These are phyloP conservation scores for Stromatinia cepivora DNA, from an alignment of 2,329 filamentous ascomycete genomes.

Conservation along the genomic window DNA sequence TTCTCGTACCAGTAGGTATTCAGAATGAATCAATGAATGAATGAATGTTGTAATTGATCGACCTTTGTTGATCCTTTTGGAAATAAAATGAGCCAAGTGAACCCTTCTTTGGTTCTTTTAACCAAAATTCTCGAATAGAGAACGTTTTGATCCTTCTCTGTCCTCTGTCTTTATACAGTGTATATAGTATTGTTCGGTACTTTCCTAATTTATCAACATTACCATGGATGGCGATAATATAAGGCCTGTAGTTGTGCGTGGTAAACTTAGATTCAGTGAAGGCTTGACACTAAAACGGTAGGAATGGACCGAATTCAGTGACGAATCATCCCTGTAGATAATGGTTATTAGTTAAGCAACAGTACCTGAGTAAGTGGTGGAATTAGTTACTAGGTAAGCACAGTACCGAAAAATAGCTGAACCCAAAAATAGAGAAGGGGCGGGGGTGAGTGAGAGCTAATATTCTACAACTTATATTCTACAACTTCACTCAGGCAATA, in stretches of 20 bases:
- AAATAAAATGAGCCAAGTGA: constrained; percentile 3
- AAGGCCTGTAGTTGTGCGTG: neutral
- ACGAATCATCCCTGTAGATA: neutral
- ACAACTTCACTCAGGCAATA: neutral
- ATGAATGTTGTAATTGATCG: constrained; percentile 2
- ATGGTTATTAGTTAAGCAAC: neutral
- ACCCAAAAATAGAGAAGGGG: constrained; percentile 6
- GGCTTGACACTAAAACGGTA: neutral
- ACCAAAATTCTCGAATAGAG: neutral
- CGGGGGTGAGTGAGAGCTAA: neutral
- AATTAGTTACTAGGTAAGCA: neutral
- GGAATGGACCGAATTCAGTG: constrained; percentile 2
- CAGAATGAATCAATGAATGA: neutral
- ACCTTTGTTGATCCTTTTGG: constrained; percentile 5
- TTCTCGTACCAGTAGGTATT: constrained; percentile 7
- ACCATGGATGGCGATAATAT: neutral
- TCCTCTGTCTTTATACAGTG: neutral
- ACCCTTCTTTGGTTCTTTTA: neutral
- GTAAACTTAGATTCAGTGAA: neutral
- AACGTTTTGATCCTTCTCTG: neutral
- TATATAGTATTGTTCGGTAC: neutral
- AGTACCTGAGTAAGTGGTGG: neutral
- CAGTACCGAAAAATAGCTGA: neutral
- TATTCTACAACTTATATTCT: neutral
- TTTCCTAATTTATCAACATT: neutral